phyloP scores from a whole-genome alignment of 352 stramenopile species.

The Globisporangium heterothallicum region DNA sequence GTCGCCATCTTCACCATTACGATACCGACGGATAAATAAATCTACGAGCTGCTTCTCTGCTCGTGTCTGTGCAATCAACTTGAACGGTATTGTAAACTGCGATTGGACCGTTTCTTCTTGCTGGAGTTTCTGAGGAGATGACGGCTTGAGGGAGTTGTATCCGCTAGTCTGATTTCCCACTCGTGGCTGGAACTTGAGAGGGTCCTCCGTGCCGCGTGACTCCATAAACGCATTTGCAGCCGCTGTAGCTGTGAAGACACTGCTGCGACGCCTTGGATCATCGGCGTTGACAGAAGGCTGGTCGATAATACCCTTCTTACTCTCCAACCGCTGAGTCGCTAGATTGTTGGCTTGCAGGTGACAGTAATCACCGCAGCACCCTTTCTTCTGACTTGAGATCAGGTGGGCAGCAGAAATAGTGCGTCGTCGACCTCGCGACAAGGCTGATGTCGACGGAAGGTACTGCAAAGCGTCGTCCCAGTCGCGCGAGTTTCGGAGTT shows the following conservation, averaged over 20 bases:
- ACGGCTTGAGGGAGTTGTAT: slow-evolving; percentile 7
- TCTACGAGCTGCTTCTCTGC: slow-evolving; percentile 78
- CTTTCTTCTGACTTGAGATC: slow-evolving; percentile 66
- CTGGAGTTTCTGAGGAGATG: slow-evolving; percentile 13
- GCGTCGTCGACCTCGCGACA: slow-evolving; percentile 51
- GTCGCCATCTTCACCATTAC: slow-evolving; percentile 66
- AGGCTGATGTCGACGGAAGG: slow-evolving; percentile 37
- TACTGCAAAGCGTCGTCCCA: slow-evolving; percentile 58
- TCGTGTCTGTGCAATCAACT: slow-evolving; percentile 70
- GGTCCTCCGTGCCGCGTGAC: slow-evolving; percentile 23
- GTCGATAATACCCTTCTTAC: slow-evolving; percentile 19
- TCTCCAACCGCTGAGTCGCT: slow-evolving; percentile 32
- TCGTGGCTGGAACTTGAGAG: slow-evolving; percentile 8
- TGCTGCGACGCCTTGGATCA: slow-evolving; percentile 29
- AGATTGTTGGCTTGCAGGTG: slow-evolving; percentile 34
- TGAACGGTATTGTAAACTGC: slow-evolving; percentile 70
- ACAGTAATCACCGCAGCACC: slow-evolving; percentile 71
- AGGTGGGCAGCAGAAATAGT: slow-evolving; percentile 58
- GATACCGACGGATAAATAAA: slow-evolving; percentile 71
- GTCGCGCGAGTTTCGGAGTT: slow-evolving; percentile 27
- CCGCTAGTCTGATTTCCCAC: slow-evolving; percentile 24
- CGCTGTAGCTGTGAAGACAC: slow-evolving; percentile 40
- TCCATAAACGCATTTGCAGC: slow-evolving; percentile 54
- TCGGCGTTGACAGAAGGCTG: slow-evolving; percentile 8
- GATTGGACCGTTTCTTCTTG: slow-evolving; percentile 8